Conservation (phyloP, 139 green algal species). For the Chara braunii region DNA sequence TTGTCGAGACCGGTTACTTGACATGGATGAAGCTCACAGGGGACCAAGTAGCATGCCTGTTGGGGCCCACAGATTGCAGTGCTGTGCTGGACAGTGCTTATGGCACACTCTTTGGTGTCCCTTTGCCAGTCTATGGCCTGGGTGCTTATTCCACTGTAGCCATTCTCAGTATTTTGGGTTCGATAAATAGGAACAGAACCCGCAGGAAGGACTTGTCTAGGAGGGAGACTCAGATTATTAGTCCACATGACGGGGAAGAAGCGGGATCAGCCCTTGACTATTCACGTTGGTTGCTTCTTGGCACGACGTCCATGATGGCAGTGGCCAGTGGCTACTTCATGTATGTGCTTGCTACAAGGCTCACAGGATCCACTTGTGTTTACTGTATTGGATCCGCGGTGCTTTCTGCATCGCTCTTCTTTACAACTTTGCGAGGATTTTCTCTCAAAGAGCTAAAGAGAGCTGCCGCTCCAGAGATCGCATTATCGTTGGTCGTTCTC, state of each 20-base stretch:
- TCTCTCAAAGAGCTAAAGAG: constrained; percentile 5
- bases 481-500: constrained; percentile 10
- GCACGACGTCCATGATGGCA: constrained; percentile 48
- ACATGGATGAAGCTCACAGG: constrained; percentile 61
- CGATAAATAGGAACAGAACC: background rate
- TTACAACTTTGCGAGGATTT: constrained; percentile 33
- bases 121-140: constrained; percentile 29
- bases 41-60: constrained; percentile 53
- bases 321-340: constrained; percentile 62
- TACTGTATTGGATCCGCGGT: constrained; percentile 61
- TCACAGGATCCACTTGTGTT: constrained; percentile 47
- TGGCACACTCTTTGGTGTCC: constrained; percentile 31
- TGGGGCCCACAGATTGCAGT: constrained; percentile 24
- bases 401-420: constrained; percentile 46
- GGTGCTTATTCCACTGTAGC: constrained; percentile 19
- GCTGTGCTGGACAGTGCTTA: constrained; percentile 32
- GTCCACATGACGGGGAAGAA: too few relatives aligned
- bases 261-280: background rate
- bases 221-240: too few relatives aligned
- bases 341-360: constrained; percentile 51
- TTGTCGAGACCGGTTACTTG: constrained; percentile 72
- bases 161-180: background rate
- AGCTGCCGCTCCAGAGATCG: constrained; percentile 12
- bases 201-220: too few relatives aligned
- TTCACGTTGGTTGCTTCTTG: constrained; percentile 43